phyloP scores from a whole-genome alignment of 495 filamentous ascomycete genomes.

The Neurospora pannonica region DNA sequence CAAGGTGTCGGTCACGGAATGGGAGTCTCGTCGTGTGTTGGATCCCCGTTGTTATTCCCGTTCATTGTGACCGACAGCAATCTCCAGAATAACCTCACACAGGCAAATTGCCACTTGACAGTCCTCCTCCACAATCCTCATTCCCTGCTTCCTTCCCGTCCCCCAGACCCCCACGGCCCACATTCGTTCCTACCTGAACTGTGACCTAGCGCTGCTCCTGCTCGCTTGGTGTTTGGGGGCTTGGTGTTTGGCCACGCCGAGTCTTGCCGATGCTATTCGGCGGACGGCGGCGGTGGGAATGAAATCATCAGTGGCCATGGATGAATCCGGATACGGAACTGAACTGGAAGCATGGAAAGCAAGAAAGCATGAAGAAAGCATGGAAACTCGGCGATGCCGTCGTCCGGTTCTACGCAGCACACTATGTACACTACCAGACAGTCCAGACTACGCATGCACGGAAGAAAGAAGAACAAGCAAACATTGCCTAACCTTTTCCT shows the following conservation, averaged over 20 bases:
- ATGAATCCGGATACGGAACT: background rate
- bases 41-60: background rate
- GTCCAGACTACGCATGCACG: background rate
- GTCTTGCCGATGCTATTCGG: background rate
- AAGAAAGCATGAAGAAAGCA: background rate
- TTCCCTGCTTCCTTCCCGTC: background rate
- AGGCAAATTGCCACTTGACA: background rate
- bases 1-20: too few species aligned
- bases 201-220: background rate
- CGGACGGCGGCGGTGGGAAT: background rate
- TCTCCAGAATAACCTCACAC: background rate
- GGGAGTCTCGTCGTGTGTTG: background rate
- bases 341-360: background rate
- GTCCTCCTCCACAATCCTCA: background rate
- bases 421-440: background rate
- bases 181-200: background rate
- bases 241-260: background rate
- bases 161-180: background rate
- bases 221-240: background rate
- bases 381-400: background rate
- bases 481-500: background rate
- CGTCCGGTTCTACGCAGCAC: background rate
- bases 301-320: background rate
- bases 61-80: background rate
- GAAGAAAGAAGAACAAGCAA: background rate